Conservation (phyloP, 345 rosid species). For the Clausena lansium region DNA sequence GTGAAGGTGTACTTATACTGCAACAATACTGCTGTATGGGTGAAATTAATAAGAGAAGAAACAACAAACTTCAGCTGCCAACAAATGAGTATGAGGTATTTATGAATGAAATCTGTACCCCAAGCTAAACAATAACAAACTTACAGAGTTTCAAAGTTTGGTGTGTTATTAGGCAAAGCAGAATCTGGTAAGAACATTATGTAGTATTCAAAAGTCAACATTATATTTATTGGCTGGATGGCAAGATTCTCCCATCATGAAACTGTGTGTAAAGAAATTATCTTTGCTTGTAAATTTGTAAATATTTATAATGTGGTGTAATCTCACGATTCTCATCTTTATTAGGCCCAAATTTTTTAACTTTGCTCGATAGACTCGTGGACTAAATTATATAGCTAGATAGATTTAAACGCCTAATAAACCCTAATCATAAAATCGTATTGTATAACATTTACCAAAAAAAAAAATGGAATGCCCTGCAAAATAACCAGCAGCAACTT, state of each 20-base stretch:
- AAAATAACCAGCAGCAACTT: slow-evolving; percentile 3
- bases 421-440: too few relatives aligned
- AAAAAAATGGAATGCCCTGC: background rate
- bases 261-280: too few relatives aligned
- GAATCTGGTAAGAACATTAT: background rate
- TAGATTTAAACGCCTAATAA: too few relatives aligned
- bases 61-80: background rate
- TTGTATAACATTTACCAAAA: too few relatives aligned
- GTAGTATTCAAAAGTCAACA: background rate
- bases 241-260: too few relatives aligned
- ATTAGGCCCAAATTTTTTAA: too few relatives aligned
- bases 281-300: too few relatives aligned
- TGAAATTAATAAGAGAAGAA: background rate
- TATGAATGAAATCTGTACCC: background rate
- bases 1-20: background rate
- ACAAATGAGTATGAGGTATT: background rate
- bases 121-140: background rate
- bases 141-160: background rate
- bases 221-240: too few relatives aligned
- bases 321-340: too few relatives aligned
- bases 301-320: too few relatives aligned
- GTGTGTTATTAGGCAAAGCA: background rate
- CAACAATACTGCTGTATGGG: background rate
- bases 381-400: too few relatives aligned
- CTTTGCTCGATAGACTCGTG: too few relatives aligned